These are phyloP conservation scores for Salinomyces thailandicus DNA, from an alignment of 2,329 filamentous ascomycete genomes.

Conservation along the genomic window DNA sequence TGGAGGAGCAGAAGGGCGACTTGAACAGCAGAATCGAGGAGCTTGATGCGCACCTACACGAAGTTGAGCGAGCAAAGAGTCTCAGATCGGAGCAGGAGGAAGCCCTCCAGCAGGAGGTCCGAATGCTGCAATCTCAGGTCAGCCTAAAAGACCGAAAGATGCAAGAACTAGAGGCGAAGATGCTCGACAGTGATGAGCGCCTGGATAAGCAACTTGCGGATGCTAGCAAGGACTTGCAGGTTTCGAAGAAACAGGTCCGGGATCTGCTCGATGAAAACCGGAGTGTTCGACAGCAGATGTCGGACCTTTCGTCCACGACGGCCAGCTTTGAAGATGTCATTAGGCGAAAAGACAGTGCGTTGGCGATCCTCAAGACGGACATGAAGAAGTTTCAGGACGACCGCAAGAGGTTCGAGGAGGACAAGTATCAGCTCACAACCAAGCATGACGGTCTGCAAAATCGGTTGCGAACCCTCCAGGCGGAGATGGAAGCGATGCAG, in stretches of 20 bases:
- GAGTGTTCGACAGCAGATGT: constrained; percentile 72
- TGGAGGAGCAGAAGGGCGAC: constrained; percentile 78
- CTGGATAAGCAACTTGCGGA: constrained; percentile 72
- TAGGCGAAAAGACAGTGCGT: constrained; percentile 84
- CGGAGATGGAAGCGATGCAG: constrained; percentile 76
- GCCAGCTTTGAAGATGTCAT: constrained; percentile 93
- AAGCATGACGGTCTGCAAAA: constrained; percentile 71
- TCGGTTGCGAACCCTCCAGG: constrained; percentile 73
- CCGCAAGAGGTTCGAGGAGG: constrained; percentile 64
- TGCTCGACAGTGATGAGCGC: constrained; percentile 79
- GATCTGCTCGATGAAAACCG: constrained; percentile 71
- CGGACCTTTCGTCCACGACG: constrained; percentile 79
- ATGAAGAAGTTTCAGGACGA: constrained; percentile 75
- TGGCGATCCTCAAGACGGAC: constrained; percentile 74
- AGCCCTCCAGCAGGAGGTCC: constrained; percentile 69
- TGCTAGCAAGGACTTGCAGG: constrained; percentile 69
- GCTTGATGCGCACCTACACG: constrained; percentile 60
- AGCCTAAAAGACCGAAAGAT: constrained; percentile 81
- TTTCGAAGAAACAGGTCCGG: constrained; percentile 61
- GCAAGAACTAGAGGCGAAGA: constrained; percentile 72
- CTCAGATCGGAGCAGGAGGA: constrained; percentile 68
- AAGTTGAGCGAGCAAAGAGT: constrained; percentile 59
- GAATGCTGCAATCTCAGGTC: constrained; percentile 84
- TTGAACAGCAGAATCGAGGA: constrained; percentile 56
- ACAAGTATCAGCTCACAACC: constrained; percentile 57